Evolutionary conservation across 495 filamentous ascomycete species (phyloP), one percentile per base, ranked within the genome.

Genomic region (Penicillium bialowiezense): DNA sequence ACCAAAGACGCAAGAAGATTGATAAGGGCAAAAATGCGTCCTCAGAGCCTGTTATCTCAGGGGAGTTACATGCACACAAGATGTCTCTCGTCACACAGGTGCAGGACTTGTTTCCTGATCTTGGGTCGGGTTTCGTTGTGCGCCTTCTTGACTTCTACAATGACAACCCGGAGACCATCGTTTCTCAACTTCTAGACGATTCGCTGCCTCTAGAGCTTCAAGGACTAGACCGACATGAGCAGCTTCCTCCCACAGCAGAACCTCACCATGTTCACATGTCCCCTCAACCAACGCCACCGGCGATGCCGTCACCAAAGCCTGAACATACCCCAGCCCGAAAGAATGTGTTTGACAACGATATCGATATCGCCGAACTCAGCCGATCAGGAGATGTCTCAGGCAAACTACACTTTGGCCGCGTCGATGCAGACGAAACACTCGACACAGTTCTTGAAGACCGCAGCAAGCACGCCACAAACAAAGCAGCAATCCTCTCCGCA

Each of bases 21-120:
- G 69, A 78, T 52, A 97, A 96, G 64, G 89, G 89, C 21, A 93
- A 93, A 68, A 75, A 65, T 6, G 61, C 60, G 7, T 76, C 77
- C 32, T 62, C 76, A 31, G 69, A 70, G 44, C 70, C 56, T 15
- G 36, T 64, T 48, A 50, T 68, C 18, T 46, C 70, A 31, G 74
- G 74, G 8, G 77, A 85, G 14, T 70, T 92, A 10, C 89, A 90
- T 60, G 69, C 89, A 35, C 89, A 96, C 69, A 84, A 79, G 21
- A 85, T 92, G 81, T 90, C 83, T 58, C 80, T 91, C 21, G 80
- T 97, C 40, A 85, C 83, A 6, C 88, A 92, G 67, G 75, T 98
- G 31, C 90, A 96, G 60, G 93, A 98, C 58, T 74, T 98, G 19
- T 97, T 98, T 67, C 90, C 93, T 0, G 82, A 92, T 48, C 77